These are phyloP conservation scores for Limnomonas spitsbergensis DNA, from an alignment of 139 green algal genomes.

Conservation along the genomic window DNA sequence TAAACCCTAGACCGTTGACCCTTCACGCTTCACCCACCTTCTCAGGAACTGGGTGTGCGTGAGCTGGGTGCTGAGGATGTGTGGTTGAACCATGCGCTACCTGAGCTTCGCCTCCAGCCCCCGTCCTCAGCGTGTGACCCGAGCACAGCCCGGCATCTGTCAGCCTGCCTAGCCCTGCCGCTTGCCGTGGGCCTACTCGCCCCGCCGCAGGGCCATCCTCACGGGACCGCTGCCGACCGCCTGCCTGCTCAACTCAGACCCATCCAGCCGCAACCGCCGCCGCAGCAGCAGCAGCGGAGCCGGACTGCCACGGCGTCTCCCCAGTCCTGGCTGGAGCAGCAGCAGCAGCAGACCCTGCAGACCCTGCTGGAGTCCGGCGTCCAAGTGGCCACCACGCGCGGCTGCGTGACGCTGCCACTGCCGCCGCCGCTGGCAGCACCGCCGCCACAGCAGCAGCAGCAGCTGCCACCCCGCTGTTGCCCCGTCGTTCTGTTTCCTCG, in stretches of 20 bases:
- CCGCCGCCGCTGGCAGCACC: background rate
- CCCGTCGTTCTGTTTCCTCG: too few relatives aligned
- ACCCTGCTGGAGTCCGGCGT: background rate
- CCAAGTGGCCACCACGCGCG: too few relatives aligned
- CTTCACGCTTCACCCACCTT: background rate
- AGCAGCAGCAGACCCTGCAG: background rate
- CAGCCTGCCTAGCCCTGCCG: too few relatives aligned
- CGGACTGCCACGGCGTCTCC: too few relatives aligned
- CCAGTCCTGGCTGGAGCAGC: background rate
- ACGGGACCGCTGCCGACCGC: conserved; percentile 26
- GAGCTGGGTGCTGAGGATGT: conserved; percentile 29
- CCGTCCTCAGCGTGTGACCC: conserved; percentile 15
- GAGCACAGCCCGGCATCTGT: too few relatives aligned
- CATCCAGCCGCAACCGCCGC: background rate
- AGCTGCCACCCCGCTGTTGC: background rate
- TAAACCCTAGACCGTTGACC: too few relatives aligned
- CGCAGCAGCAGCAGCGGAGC: background rate
- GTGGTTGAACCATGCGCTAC: conserved; percentile 21
- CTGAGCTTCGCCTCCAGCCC: background rate
- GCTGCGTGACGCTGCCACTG: background rate
- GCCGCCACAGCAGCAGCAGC: background rate
- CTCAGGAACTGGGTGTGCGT: conserved; percentile 42
- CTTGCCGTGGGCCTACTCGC: too few relatives aligned
- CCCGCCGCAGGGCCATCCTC: too few relatives aligned
- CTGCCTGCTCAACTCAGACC: background rate